A percentile compares a stretch with the other conserved stretches of the same genome.
phyloP scores from a whole-genome alignment of 495 filamentous ascomycete species.

The Amphirosellinia nigrospora region DNA sequence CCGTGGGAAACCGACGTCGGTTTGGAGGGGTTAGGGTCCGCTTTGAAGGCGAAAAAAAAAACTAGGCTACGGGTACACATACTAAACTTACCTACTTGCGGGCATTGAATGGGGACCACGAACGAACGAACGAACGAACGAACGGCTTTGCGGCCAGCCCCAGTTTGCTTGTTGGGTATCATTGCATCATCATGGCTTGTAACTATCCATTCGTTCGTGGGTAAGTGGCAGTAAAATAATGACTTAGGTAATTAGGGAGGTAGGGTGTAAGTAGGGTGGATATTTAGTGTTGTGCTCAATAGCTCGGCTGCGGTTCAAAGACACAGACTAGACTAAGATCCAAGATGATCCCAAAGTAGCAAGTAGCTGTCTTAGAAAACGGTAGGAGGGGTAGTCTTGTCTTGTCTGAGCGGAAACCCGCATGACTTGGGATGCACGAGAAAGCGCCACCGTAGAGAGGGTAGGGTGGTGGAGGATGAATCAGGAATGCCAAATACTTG shows the following conservation, averaged over 20 bases:
- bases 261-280: too few species aligned
- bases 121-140: not conserved
- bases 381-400: not conserved
- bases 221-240: not conserved
- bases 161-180: slow-evolving; percentile 23
- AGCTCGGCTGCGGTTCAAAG: not conserved
- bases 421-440: not conserved
- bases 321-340: not conserved
- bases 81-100: too few species aligned
- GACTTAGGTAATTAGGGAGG: too few species aligned
- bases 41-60: not conserved
- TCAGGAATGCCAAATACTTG: not conserved
- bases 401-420: not conserved
- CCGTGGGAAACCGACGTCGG: slow-evolving; percentile 7
- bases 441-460: not conserved
- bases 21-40: not conserved
- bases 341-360: not conserved
- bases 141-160: slow-evolving; percentile 24
- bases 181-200: slow-evolving; percentile 11
- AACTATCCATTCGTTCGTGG: not conserved
- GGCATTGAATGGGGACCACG: too few species aligned
- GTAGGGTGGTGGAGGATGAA: not conserved
- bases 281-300: too few species aligned
- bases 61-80: too few species aligned
- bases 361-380: not conserved